phyloP scores from a whole-genome alignment of 371 early-diverging fungal species.

The Syncephalastrum contaminatum region DNA sequence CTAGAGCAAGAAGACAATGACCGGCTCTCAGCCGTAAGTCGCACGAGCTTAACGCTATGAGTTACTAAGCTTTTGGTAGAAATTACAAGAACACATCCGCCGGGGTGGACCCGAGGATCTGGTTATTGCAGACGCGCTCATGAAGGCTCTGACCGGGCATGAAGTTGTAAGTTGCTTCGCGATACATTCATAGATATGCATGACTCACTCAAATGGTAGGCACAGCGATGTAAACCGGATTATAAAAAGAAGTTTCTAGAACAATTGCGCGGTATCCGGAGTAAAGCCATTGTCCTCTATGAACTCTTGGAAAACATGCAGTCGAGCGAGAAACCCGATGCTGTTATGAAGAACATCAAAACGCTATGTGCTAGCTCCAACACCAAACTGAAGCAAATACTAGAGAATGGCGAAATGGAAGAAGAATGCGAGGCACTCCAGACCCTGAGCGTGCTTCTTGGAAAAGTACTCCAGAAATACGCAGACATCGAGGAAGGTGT shows the following conservation, averaged over 20 bases:
- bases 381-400: slow-evolving; percentile 70
- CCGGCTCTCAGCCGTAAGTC: slow-evolving; percentile 81
- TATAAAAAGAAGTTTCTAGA: slow-evolving; percentile 79
- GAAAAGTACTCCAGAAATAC: slow-evolving; percentile 77
- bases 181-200: neutral
- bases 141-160: slow-evolving; percentile 96
- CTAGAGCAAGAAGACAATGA: slow-evolving; percentile 90
- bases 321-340: slow-evolving; percentile 63
- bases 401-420: slow-evolving; percentile 53
- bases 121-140: slow-evolving; percentile 91
- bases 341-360: slow-evolving; percentile 25
- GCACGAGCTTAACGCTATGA: neutral
- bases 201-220: slow-evolving; percentile 36
- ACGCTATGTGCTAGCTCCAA: slow-evolving; percentile 54
- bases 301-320: slow-evolving; percentile 73
- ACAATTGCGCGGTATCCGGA: slow-evolving; percentile 82
- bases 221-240: slow-evolving; percentile 73
- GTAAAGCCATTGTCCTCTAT: slow-evolving; percentile 74
- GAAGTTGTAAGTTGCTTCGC: slow-evolving; percentile 43
- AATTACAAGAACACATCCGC: slow-evolving; percentile 95
- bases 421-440: too few species aligned
- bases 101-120: slow-evolving; percentile 91
- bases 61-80: slow-evolving; percentile 44
- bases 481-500: slow-evolving; percentile 65
- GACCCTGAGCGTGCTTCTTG: slow-evolving; percentile 75